A percentile compares a stretch with the other conserved stretches of the same genome.
These are phyloP conservation scores for Thuja plicata DNA, from an alignment of 83 land plant species.

Conservation along the genomic window DNA sequence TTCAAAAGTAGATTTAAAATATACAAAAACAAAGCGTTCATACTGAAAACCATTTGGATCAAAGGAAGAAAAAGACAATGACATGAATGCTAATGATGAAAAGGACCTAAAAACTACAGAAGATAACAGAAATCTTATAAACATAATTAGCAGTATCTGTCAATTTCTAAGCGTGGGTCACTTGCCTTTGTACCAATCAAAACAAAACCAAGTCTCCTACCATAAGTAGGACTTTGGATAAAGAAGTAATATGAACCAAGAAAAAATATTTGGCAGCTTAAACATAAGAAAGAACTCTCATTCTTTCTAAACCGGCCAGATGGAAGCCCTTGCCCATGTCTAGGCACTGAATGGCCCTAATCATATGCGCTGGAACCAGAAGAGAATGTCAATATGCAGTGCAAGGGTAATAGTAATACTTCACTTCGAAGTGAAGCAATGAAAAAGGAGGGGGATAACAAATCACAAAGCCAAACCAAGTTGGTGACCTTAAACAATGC, in stretches of 20 bases:
- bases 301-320: not conserved
- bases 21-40: not conserved
- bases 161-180: not conserved
- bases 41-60: not conserved
- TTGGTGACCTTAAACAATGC: not conserved
- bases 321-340: not conserved
- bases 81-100: not conserved
- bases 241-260: not conserved
- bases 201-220: not conserved
- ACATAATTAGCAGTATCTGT: not conserved
- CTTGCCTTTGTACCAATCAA: not conserved
- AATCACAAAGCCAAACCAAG: not conserved
- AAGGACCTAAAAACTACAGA: not conserved
- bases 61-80: not conserved
- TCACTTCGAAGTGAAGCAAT: not conserved
- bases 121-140: not conserved
- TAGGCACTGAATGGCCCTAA: not conserved
- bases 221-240: not conserved
- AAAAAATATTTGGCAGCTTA: not conserved
- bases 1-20: not conserved
- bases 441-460: not conserved
- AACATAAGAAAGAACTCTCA: not conserved
- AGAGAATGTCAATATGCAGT: not conserved
- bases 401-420: not conserved
- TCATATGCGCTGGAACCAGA: not conserved